Base-by-base conservation (phyloP, 805 yeast genomes). In the Kodamaea kaohsiungensis region DNA sequence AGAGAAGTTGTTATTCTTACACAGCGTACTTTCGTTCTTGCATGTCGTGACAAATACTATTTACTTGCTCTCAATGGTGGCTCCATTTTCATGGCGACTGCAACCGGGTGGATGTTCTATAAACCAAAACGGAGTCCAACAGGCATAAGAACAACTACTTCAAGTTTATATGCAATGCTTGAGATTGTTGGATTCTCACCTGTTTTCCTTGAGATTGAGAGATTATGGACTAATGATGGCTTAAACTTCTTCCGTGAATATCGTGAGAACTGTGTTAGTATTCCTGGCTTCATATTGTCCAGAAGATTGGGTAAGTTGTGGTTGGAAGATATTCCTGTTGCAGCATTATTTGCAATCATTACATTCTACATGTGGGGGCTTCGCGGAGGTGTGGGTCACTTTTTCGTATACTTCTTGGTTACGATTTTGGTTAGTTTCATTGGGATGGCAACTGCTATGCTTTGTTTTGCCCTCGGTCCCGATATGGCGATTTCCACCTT, bases 381-480 rank as follows among this genome's bases (percentile, higher is more conserved):
- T 42, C 51, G 70, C 15, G 59, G 61, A 16, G 62, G 65, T 17
- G 66, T 58, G 2, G 59, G 59, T 3, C 65, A 53, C 42, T 90
- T 87, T 63, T 87, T 86, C 58, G 75, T 82, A 1, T 90, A 78
- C 67, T 87, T 87, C 66, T 78, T 85, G 2, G 78, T 83, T 6
- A 73, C 77, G 8, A 64, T 89, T n/a, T 59, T 89, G 27, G 79
- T 78, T 16, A 85, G 84, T 53, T 70, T 84, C 58, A 75, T 78
- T 49, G 78, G 87, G 9, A 79, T 86, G 72, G 73, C 84, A 3
- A 69, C 78, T 57, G 89, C 88, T 0, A 76, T 79, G 62, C 59
- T 64, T 56, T 72, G 78, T 7, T 85, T 86, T 45, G 66, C 69
- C 2, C 42, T 64, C 17, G 57, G 62, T 0, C 39, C 59, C 1